phyloP scores from a whole-genome alignment of 2,329 filamentous ascomycete genomes.

The Colletotrichum tamarilloi region DNA sequence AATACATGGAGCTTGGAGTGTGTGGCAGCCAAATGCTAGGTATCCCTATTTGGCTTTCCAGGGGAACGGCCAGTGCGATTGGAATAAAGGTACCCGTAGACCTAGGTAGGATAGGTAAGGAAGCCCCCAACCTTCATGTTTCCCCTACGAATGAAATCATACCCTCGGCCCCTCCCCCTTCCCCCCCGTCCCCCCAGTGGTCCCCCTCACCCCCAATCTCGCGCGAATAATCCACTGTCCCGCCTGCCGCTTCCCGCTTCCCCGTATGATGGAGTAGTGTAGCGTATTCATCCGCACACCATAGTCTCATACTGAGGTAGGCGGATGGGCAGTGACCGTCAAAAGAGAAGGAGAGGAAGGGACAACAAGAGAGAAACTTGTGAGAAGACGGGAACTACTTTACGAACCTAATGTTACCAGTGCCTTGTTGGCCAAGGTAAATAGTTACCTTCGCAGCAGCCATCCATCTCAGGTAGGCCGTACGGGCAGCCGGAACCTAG shows the following conservation, averaged over 20 bases:
- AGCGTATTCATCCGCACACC: no score
- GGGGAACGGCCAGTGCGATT: constrained; percentile 16
- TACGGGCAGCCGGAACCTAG: neutral
- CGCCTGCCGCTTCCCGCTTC: constrained; percentile 20
- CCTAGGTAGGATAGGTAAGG: neutral
- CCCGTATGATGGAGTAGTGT: constrained; percentile 4
- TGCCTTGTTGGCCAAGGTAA: neutral
- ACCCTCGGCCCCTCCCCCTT: neutral
- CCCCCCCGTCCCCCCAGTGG: neutral
- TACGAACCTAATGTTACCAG: neutral
- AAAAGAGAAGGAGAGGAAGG: neutral
- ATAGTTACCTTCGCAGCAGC: neutral
- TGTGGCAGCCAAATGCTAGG: neutral
- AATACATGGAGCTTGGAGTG: neutral
- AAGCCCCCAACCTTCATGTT: neutral
- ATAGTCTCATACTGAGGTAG: neutral
- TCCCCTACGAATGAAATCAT: neutral
- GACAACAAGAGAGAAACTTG: neutral
- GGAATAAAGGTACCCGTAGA: neutral
- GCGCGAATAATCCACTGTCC: constrained; percentile 14
- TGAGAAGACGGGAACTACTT: neutral
- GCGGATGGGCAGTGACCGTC: neutral
- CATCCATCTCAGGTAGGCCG: neutral
- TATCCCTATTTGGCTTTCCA: neutral
- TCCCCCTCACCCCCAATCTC: constrained; percentile 4